Evolutionary conservation across 345 rosid genomes (phyloP), one percentile per base, ranked within the genome.

Genomic region (Eucalyptus dawsonii): DNA sequence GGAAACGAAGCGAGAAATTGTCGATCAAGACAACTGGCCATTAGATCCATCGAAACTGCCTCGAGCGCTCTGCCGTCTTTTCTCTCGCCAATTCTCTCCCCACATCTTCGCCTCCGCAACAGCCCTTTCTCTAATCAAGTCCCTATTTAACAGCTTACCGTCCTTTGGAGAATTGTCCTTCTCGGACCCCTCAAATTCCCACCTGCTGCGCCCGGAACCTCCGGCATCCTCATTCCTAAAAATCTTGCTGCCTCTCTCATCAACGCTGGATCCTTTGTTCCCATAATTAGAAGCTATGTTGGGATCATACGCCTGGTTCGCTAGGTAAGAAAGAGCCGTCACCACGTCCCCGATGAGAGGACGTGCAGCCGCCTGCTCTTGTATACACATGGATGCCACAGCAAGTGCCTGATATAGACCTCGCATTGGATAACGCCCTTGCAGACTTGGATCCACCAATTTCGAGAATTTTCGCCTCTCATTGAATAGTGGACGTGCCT

Each of bases 71-170:
- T 92, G 98, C 91, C 97, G 89, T 88, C 97, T 93, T 93, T 97
- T 96, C 88, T 97, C 99, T 91, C 99, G 91, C 94, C 89, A 95
- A 89, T 96, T 97, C 90, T 96, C 99, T 16, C 98, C 99, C 99
- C 99, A 97, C 97, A 94, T 96, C 92, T 95, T 97, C 47, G 99
- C 99, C 90, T 97, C 99, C 0, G 99, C 99, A 65, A 97, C 98
- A 14, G 97, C 99, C 42, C 96, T 93, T 90, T 97, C 98, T 72
- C 99, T 95, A 50, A 95, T 95, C 65, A 93, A 91, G 88, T 96
- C 97, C 89, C 97, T 67, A 92, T 93, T 95, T 91, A 93, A 86
- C 65, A 94, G 92, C 91, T 94, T 92, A 17, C 94, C 94, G 89
- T 96, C 99, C 91, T 91, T 93, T 0, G 98, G 99, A 2, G 99